Base-by-base conservation (phyloP, 257 asterid species). In the Leonotis leonurus region DNA sequence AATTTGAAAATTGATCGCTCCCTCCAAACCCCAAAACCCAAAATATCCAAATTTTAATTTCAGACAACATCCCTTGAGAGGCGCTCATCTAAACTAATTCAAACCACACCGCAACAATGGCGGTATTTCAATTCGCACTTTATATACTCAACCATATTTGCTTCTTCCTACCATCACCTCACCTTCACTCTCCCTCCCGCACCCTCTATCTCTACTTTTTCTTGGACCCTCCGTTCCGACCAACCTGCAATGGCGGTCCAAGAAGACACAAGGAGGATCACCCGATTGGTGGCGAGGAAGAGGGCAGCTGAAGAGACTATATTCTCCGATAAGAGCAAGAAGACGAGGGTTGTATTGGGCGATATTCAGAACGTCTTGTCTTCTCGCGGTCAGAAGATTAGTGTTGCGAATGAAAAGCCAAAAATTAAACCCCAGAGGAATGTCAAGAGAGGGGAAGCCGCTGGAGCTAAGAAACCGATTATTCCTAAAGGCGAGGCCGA, bases 221-320 rank as follows among this genome's bases (percentile, higher is more conserved):
- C 71, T 46, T 22, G 58, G 44, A 26, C 17, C 45, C 54, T 69
- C 57, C 65, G 2, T 27, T 63, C 45, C 7, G 3, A 22, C 14
- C 14, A 7, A 22, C 54, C 59, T 39, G 40, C 64, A 68, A 92
- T 89, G 97, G 88, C 81, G 44, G 88, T 81, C 76, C 82, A 73
- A 63, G 95, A 80, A 50, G 81, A 70, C 70, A 71, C 78, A 70
- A 18, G 13, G 57, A 83, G 96, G 72, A 81, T 80, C 56, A 87
- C 96, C 5, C 90, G 99, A 33, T 59, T 83, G 79, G 90, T 88
- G 64, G 85, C 95, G 43, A 93, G 75, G 84, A 91, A 77, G 74
- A 85, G 96, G 55, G 89, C 91, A 0, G 91, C 81, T 0, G 80
- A 68, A 2, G 95, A 74, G 16, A 67, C 80, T 13, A 56, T 72